Evolutionary conservation across 208 protist species (phyloP).

Genomic region (Acanthamoeba polyphaga): DNA sequence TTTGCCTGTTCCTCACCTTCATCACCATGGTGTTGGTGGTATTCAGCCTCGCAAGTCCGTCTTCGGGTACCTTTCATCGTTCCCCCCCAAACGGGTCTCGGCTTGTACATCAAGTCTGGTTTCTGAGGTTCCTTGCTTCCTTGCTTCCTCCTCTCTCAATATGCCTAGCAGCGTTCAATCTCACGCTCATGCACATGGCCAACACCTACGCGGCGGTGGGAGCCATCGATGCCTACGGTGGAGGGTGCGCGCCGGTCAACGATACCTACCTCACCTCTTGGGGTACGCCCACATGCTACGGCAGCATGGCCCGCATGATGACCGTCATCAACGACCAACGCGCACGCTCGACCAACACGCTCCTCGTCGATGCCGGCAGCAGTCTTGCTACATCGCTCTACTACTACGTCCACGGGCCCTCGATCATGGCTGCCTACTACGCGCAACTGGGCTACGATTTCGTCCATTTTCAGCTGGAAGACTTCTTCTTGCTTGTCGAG

Average conservation of each 20-base stretch:
- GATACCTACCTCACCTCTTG: neutral
- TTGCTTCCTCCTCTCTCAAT: no score
- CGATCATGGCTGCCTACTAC: slow-evolving; percentile 14
- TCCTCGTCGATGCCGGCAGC: slow-evolving; percentile 61
- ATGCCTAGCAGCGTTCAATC: neutral
- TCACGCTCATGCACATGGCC: slow-evolving; percentile 44
- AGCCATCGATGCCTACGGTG: neutral
- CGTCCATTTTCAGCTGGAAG: neutral
- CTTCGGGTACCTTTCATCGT: no score
- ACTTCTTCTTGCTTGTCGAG: neutral
- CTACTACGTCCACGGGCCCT: slow-evolving; percentile 15
- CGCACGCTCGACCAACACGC: neutral
- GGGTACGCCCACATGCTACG: neutral
- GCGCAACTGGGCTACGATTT: slow-evolving; percentile 3
- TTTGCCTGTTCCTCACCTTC: no score
- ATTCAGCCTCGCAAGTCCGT: no score
- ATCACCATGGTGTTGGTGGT: no score
- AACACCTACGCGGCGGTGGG: slow-evolving; percentile 33
- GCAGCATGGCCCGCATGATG: neutral
- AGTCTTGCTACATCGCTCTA: neutral
- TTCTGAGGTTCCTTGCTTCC: no score
- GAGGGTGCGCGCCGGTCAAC: neutral
- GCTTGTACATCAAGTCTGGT: no score
- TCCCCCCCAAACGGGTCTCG: no score
- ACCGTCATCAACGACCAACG: neutral